A percentile compares a stretch with the other conserved stretches of the same genome.
Conservation (phyloP, 208 protist genomes). For the Perkinsela sp. region DNA sequence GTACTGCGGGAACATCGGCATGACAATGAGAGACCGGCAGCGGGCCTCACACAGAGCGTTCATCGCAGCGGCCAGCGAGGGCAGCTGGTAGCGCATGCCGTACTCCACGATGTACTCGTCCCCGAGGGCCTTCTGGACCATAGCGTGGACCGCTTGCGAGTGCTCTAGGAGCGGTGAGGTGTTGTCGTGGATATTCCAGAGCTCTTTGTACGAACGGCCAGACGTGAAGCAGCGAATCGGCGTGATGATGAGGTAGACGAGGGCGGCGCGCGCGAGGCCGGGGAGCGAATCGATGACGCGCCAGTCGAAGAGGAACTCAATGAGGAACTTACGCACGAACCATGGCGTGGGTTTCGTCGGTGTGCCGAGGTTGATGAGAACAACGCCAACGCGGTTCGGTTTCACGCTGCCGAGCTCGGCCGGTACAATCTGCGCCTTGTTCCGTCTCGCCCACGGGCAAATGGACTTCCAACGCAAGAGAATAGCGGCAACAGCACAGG, state of each 20-base stretch:
- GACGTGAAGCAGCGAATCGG: conserved; percentile 9
- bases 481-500: neutral
- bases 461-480: neutral
- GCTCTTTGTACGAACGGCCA: conserved; percentile 7
- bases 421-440: neutral
- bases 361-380: conserved; percentile 4
- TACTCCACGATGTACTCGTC: conserved; percentile 10
- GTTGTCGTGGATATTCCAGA: conserved; percentile 10
- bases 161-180: conserved; percentile 2
- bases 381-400: conserved; percentile 2
- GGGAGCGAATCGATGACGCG: conserved; percentile 10
- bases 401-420: neutral
- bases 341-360: conserved; percentile 2
- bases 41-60: conserved; percentile 7
- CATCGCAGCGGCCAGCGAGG: conserved; percentile 11
- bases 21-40: conserved; percentile 11
- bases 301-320: conserved; percentile 6
- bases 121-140: neutral
- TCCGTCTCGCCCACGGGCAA: neutral
- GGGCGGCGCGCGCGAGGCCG: conserved; percentile 9
- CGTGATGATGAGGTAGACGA: conserved; percentile 12
- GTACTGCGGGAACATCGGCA: conserved; percentile 22
- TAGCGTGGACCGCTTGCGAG: conserved; percentile 1
- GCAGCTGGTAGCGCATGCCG: conserved; percentile 9
- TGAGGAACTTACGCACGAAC: conserved; percentile 3